These are phyloP conservation scores for Neofusicoccum ribis DNA, from an alignment of 2,329 filamentous ascomycete genomes.

Conservation along the genomic window DNA sequence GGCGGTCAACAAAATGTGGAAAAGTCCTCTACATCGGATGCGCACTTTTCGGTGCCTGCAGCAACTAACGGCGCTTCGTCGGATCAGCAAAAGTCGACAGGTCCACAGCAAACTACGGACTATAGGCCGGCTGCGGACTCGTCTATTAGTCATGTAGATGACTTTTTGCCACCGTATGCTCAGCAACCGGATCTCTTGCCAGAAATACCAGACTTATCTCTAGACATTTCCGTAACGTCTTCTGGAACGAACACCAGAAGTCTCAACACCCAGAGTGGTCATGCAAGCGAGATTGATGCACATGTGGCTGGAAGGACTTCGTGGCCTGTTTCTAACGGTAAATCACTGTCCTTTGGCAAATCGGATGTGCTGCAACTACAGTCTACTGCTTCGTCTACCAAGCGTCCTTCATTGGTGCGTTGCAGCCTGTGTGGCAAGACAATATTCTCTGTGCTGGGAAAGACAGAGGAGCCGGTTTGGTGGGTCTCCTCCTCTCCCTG, in stretches of 20 bases:
- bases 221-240: background rate
- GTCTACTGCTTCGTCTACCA: background rate
- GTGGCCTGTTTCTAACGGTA: background rate
- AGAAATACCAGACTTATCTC: constrained; percentile 2
- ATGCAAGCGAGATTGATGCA: no score
- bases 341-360: no score
- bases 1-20: background rate
- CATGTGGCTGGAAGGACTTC: background rate
- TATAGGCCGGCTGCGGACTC: background rate
- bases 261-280: background rate
- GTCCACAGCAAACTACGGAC: background rate
- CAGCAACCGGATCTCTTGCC: background rate
- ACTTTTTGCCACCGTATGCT: background rate
- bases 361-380: no score
- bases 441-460: background rate
- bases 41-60: background rate
- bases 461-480: background rate
- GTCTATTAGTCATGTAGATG: background rate
- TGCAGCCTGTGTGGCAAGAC: background rate
- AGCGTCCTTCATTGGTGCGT: background rate
- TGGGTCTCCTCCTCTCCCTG: background rate
- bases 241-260: background rate
- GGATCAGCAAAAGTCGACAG: background rate
- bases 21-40: background rate
- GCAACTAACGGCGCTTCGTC: no score